Evolutionary conservation across 1,284 basidiomycete genomes (phyloP).

Genomic region (Takashimella tepidaria): DNA sequence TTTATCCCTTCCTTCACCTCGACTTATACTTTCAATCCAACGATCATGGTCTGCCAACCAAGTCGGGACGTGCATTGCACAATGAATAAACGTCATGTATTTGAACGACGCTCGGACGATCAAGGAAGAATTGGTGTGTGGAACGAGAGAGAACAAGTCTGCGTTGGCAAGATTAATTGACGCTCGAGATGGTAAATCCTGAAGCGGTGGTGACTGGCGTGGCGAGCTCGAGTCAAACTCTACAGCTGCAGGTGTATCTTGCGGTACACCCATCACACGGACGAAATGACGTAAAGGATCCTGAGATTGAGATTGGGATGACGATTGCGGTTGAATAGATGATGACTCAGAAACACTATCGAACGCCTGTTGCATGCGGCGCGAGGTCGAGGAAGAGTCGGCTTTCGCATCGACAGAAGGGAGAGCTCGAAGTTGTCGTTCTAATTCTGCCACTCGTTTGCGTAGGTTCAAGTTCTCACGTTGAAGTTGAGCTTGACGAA

Average conservation of each 20-base stretch:
- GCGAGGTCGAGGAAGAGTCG: too few relatives aligned
- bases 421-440: conserved; percentile 9
- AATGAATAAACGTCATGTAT: conserved; percentile 23
- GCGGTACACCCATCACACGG: conserved; percentile 18
- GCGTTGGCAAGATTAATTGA: conserved; percentile 19
- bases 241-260: background rate
- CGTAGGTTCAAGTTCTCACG: conserved; percentile 18
- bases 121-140: conserved; percentile 14
- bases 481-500: conserved; percentile 20
- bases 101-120: conserved; percentile 19
- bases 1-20: conserved; percentile 14
- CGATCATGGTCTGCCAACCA: conserved; percentile 25
- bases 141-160: conserved; percentile 18
- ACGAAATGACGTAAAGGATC: conserved; percentile 7
- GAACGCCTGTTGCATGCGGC: background rate
- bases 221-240: background rate
- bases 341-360: background rate
- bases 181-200: conserved; percentile 15
- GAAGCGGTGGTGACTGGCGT: conserved; percentile 4
- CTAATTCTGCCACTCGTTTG: conserved; percentile 13
- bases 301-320: background rate
- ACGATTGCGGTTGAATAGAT: background rate
- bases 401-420: background rate
- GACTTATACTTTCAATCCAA: conserved; percentile 20
- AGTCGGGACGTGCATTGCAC: conserved; percentile 22